A percentile compares a stretch with the other conserved stretches of the same genome.
Conservation (phyloP, 78 protist species). For the Bodo saltans region DNA sequence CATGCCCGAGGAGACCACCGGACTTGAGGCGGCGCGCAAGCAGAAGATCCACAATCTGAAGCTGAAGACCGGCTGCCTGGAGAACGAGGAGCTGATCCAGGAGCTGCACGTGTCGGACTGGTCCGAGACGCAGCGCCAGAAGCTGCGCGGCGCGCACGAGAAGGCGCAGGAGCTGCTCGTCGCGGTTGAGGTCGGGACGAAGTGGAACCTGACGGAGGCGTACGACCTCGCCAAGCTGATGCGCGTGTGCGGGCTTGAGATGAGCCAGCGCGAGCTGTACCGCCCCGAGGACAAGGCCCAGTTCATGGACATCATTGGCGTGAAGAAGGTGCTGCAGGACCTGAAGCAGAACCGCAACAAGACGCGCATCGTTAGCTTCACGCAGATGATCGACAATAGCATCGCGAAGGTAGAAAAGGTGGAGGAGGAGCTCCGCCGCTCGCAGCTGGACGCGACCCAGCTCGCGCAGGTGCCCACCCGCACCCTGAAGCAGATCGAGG, state of each 20-base stretch:
- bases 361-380: conserved; percentile 27
- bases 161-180: conserved; percentile 31
- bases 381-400: conserved; percentile 23
- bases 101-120: conserved; percentile 35
- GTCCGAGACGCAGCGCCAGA: conserved; percentile 25
- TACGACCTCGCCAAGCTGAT: conserved; percentile 34
- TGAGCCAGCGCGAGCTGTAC: conserved; percentile 34
- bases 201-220: conserved; percentile 33
- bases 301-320: conserved; percentile 32
- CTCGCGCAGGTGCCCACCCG: conserved; percentile 27
- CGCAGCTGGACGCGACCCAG: conserved; percentile 33
- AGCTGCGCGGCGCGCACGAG: conserved; percentile 32
- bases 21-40: conserved; percentile 32
- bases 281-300: conserved; percentile 28
- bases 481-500: conserved; percentile 35
- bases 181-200: conserved; percentile 27
- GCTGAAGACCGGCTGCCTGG: conserved; percentile 32
- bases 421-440: conserved; percentile 28
- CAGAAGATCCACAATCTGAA: conserved; percentile 36
- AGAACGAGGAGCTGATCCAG: conserved; percentile 32
- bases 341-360: conserved; percentile 28
- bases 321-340: conserved; percentile 24
- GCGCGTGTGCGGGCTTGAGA: conserved; percentile 33
- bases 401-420: conserved; percentile 31
- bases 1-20: no score